Evolutionary conservation across 352 stramenopile species (phyloP), one percentile per base, ranked within the genome.

Genomic region (Globisporangium mamillatum): DNA sequence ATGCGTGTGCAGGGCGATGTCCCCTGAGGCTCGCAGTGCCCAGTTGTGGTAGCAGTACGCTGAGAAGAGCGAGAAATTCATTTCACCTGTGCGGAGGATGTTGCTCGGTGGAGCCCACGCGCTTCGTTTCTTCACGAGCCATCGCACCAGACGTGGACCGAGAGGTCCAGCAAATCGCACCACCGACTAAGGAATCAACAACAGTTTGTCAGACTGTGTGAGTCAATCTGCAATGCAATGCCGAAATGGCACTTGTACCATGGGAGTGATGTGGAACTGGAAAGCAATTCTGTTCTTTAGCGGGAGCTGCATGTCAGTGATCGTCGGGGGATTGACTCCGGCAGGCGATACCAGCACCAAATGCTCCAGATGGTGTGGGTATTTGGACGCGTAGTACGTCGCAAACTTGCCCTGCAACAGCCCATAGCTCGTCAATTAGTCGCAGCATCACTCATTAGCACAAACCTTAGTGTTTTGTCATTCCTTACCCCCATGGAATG

Each of bases 301-400:
- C 14, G 38, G 34, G 36, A 67, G 57, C 27, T 64, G 50, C 34
- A 55, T n/a, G 22, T 60, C 55, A 7, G 38, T 34, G 9, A 56
- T 52, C 5, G 14, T 38, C 34, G 44, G 27, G 10, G 25, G 3
- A 38, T 66, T 66, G 5, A 76, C 44, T 8, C 60, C 70, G 3
- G 67, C 70, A 16, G 70, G 70, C 20, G 70, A 76, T 16, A 76
- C 56, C 22, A 76, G 63, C 16, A 76, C 36, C 18, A 76, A 36
- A 61, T 76, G 70, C 70, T 76, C 53, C 12, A 76, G 50, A 34
- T 54, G 61, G 1, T 60, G 25, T 12, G 57, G 20, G 16, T 70
- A 55, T 20, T 67, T 53, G 34, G 44, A 61, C 22, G 65, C 22
- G 38, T 70, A 70, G 5, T 59, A 67, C 20, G 65, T 60, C 56